Base-by-base conservation (phyloP, 176 grass and related monocot genomes). In the Oryza meridionalis region DNA sequence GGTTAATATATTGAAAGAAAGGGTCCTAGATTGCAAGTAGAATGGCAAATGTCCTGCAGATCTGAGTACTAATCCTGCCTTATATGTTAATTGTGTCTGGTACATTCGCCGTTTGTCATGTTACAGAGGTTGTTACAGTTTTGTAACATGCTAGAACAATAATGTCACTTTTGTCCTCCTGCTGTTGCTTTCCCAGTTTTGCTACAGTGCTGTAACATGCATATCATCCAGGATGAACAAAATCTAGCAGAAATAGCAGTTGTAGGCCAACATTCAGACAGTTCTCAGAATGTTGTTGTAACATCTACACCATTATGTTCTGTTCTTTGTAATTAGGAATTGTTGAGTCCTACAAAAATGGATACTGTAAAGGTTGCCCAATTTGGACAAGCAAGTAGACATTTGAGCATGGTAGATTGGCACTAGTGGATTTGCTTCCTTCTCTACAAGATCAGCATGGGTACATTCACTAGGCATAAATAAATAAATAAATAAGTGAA, bases 21-120 rank as follows among this genome's bases (percentile, higher is more conserved):
- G 55, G 55, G 70, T 87, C 84, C 76, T 80, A 84, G 76, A 90
- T 61, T 84, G 65, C 65, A 70, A 53, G 72, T 71, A 71, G 40
- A 73, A 75, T 53, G 73, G 62, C 85, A 80, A 80, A 80, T 90
- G 81, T 80, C 43, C 81, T 55, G 77, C 85, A 87, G 81, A 90
- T 90, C 84, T 87, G 76, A 77, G 85, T 81, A 76, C 80, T 75
- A 80, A 79, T 87, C 71, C 69, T 64, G 64, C 63, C 61, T 67
- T 83, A 40, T 81, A 77, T 82, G 77, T 86, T 67, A 84, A 75
- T 84, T 84, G n/a, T 69, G 62, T 70, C 64, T 72, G 75, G 63
- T 70, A 66, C 85, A 72, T 87, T 76, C 63, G 44, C 46, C 65
- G 45, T 47, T 84, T 87, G 63, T 61, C 85, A 64, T 70, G 51